Conservation (phyloP, 2,329 filamentous ascomycete species). For the Aspergillus sp. region DNA sequence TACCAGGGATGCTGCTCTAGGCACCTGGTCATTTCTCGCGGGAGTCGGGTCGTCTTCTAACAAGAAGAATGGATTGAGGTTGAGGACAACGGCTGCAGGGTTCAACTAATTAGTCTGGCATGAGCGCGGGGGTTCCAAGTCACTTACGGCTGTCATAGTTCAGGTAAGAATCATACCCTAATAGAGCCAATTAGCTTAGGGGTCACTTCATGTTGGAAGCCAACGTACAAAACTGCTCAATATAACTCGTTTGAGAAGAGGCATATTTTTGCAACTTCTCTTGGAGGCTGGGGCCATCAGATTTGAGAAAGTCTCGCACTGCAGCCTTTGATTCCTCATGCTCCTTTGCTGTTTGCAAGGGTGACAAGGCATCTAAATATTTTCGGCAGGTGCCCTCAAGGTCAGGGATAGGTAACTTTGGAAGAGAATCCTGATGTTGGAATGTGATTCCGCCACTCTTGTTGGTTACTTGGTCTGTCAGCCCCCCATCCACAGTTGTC, state of each 20-base stretch:
- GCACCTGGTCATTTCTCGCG: constrained; percentile 94
- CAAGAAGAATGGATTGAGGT: constrained; percentile 96
- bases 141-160: constrained; percentile 83
- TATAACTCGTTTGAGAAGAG: constrained; percentile 87
- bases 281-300: constrained; percentile 81
- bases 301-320: constrained; percentile 76
- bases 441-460: constrained; percentile 77
- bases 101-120: constrained; percentile 13
- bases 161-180: constrained; percentile 97
- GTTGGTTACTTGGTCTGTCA: constrained; percentile 41
- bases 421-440: constrained; percentile 80
- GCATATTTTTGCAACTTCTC: constrained; percentile 90
- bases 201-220: not conserved
- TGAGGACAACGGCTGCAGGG: constrained; percentile 74
- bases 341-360: constrained; percentile 77
- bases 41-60: constrained; percentile 97
- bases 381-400: constrained; percentile 74
- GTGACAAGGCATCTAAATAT: constrained; percentile 76
- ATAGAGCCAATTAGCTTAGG: constrained; percentile 7
- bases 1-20: constrained; percentile 85
- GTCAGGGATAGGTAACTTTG: constrained; percentile 90
- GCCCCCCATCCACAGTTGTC: constrained; percentile 15
- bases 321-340: constrained; percentile 79
- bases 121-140: not conserved
- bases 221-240: constrained; percentile 93